Percentiles rank a stretch among this genome's conserved stretches.
phyloP scores from a whole-genome alignment of 2,329 filamentous ascomycete species.

The Colletotrichum aenigma region DNA sequence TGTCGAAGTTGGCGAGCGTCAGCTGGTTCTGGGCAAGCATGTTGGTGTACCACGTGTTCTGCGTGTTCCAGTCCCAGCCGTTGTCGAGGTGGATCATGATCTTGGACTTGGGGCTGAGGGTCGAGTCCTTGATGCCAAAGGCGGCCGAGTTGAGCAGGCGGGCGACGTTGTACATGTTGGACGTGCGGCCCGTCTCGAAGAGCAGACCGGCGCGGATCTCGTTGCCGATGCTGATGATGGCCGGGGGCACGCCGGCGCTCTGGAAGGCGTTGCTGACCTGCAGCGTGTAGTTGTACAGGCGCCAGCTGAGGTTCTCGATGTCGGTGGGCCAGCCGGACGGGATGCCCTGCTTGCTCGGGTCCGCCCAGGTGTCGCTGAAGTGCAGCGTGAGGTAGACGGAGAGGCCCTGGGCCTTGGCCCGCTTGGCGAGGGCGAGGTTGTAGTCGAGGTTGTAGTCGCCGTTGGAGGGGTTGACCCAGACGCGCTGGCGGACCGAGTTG shows the following conservation, averaged over 20 bases:
- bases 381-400: conserved; percentile 68
- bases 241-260: conserved; percentile 55
- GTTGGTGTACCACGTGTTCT: conserved; percentile 68
- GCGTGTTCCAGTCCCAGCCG: conserved; percentile 73
- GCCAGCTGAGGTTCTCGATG: conserved; percentile 62
- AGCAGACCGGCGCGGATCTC: conserved; percentile 73
- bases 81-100: conserved; percentile 80
- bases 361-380: conserved; percentile 74
- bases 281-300: conserved; percentile 72
- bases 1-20: conserved; percentile 63
- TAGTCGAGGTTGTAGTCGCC: conserved; percentile 73
- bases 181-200: conserved; percentile 65
- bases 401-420: conserved; percentile 67
- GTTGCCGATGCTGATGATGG: conserved; percentile 74
- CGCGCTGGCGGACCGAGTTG: conserved; percentile 72
- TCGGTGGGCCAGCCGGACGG: conserved; percentile 68
- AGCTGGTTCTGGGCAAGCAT: conserved; percentile 58
- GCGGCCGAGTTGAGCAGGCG: conserved; percentile 67
- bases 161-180: conserved; percentile 64
- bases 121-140: conserved; percentile 68
- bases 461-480: conserved; percentile 72
- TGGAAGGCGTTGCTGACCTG: conserved; percentile 66
- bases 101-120: conserved; percentile 59
- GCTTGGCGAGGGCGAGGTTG: conserved; percentile 69
- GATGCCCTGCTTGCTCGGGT: conserved; percentile 65